These are phyloP conservation scores for Scytalidium lignicola DNA, from an alignment of 2,329 filamentous ascomycete species.

Conservation along the genomic window DNA sequence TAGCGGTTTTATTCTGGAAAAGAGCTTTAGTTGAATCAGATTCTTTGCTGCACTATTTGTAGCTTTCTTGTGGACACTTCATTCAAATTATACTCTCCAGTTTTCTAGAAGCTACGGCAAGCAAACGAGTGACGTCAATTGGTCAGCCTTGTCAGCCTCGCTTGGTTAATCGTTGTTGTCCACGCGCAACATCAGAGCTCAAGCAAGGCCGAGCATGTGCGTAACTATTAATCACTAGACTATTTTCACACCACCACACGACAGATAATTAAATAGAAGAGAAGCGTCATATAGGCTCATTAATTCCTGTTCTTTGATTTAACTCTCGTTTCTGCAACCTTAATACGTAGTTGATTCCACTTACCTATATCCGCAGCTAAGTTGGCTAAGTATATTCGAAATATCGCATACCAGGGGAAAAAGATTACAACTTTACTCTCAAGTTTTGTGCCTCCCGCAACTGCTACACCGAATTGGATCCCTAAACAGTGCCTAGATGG, in stretches of 20 bases:
- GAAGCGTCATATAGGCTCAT: too few species aligned
- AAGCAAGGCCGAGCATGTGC: not conserved
- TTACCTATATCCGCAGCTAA: constrained; percentile 2
- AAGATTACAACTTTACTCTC: constrained; percentile 19
- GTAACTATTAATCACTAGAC: not conserved
- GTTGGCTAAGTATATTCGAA: constrained; percentile 21
- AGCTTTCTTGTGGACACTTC: too few species aligned
- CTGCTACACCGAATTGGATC: constrained; percentile 13
- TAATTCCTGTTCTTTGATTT: too few species aligned
- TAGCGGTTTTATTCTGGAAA: too few species aligned
- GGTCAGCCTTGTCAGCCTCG: not conserved
- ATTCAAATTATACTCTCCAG: too few species aligned
- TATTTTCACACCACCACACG: too few species aligned
- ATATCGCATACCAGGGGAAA: constrained; percentile 15
- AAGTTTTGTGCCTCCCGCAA: constrained; percentile 8
- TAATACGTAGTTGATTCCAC: not conserved
- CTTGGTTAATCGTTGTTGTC: not conserved
- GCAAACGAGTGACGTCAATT: not conserved
- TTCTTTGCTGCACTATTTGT: too few species aligned
- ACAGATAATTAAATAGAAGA: too few species aligned
- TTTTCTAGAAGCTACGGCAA: too few species aligned
- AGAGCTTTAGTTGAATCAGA: too few species aligned
- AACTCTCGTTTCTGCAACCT: too few species aligned
- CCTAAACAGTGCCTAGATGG: constrained; percentile 16
- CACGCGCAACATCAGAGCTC: not conserved